A percentile compares a stretch with the other conserved stretches of the same genome.
Evolutionary conservation across 2,329 filamentous ascomycete species (phyloP).

Genomic region (Paraphoma sp.): DNA sequence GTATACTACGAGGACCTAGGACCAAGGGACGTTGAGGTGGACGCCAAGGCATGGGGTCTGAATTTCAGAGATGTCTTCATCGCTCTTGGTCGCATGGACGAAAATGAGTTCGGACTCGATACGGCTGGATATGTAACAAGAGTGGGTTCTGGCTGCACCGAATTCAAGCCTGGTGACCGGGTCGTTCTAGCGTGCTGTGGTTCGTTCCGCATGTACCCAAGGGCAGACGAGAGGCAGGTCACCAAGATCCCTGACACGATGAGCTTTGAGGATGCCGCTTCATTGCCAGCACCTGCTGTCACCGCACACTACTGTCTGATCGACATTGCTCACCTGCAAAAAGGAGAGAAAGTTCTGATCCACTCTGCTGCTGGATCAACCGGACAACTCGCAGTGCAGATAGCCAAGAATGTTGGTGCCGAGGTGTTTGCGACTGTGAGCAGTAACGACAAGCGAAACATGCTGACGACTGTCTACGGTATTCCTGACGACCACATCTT

Average conservation of each 20-base stretch:
- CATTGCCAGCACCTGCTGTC: not conserved
- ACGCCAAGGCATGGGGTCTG: not conserved
- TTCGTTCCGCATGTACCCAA: not conserved
- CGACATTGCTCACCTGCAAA: not conserved
- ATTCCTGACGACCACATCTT: too few relatives aligned
- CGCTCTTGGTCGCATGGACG: conserved; percentile 1
- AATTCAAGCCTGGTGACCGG: not conserved
- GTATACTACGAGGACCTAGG: not conserved
- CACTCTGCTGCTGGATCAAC: not conserved
- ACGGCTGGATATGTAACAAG: not conserved
- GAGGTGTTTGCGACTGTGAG: too few relatives aligned
- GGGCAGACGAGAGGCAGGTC: not conserved
- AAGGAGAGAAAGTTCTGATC: not conserved
- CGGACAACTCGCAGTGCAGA: too few relatives aligned
- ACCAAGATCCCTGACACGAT: not conserved
- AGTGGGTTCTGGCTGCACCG: not conserved
- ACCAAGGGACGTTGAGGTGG: conserved; percentile 15
- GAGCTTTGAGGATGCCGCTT: not conserved
- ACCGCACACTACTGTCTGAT: not conserved
- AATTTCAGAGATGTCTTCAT: conserved; percentile 1
- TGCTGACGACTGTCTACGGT: too few relatives aligned
- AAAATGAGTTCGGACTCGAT: not conserved
- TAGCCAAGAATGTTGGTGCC: too few relatives aligned
- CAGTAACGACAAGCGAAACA: too few relatives aligned
- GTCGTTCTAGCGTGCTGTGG: not conserved